Conservation (phyloP, 495 filamentous ascomycete species). For the Penicillium longicatenatum region DNA sequence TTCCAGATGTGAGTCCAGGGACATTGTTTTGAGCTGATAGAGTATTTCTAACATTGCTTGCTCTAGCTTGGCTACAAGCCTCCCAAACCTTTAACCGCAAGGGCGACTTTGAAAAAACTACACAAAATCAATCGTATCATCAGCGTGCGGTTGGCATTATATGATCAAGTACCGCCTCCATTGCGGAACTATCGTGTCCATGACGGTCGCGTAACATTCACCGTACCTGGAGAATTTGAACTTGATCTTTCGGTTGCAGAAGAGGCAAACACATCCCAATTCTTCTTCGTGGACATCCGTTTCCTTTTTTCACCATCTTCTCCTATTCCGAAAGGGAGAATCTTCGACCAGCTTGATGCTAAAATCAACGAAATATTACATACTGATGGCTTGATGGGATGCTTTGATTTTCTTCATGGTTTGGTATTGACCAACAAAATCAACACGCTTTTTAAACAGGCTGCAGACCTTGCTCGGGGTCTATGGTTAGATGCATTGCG, state of each 20-base stretch:
- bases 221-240: conserved; percentile 82
- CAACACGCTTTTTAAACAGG: conserved; percentile 74
- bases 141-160: conserved; percentile 73
- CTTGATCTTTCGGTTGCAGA: conserved; percentile 85
- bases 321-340: conserved; percentile 55
- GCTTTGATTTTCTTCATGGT: conserved; percentile 83
- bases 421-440: conserved; percentile 88
- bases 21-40: neutral
- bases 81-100: conserved; percentile 66
- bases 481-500: conserved; percentile 76
- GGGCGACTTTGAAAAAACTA: conserved; percentile 66
- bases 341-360: conserved; percentile 65
- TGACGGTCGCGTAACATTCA: conserved; percentile 84
- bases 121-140: conserved; percentile 82
- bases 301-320: conserved; percentile 75
- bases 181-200: conserved; percentile 74
- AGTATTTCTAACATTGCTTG: neutral
- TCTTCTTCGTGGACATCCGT: conserved; percentile 91
- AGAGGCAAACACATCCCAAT: conserved; percentile 76
- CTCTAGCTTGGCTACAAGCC: conserved; percentile 72
- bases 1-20: conserved; percentile 66
- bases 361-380: conserved; percentile 69
- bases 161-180: conserved; percentile 70
- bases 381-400: conserved; percentile 67
- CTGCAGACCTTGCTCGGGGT: conserved; percentile 60